Evolutionary conservation across 2,329 filamentous ascomycete species (phyloP).

Genomic region (Cladosporium sp.): DNA sequence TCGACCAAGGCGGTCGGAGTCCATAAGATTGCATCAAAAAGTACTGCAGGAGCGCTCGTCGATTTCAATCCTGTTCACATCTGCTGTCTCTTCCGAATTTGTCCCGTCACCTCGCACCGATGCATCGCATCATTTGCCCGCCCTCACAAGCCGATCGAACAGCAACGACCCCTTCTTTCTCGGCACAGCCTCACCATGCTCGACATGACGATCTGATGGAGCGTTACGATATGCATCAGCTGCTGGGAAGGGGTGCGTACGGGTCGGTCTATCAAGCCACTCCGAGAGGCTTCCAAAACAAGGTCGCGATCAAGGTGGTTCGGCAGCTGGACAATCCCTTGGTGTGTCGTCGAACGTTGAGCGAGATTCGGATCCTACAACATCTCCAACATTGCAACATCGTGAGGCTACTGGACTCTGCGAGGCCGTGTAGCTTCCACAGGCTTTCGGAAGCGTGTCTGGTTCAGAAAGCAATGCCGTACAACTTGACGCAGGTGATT

Average conservation of each 20-base stretch:
- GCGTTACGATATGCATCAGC: slow-evolving; percentile 92
- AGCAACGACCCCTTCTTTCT: slow-evolving; percentile 28
- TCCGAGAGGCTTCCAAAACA: slow-evolving; percentile 78
- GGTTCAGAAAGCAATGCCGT: slow-evolving; percentile 83
- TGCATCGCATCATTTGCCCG: too few species aligned
- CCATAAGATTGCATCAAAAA: too few species aligned
- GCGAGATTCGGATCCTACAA: slow-evolving; percentile 94
- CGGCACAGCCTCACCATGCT: too few species aligned
- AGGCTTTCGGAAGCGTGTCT: slow-evolving; percentile 98
- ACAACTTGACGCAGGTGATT: slow-evolving; percentile 91
- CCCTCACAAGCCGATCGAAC: too few species aligned
- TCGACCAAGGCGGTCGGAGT: too few species aligned
- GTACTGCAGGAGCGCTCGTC: too few species aligned
- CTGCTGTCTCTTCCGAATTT: too few species aligned
- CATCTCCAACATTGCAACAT: slow-evolving; percentile 65
- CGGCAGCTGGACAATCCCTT: slow-evolving; percentile 99
- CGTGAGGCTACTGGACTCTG: slow-evolving; percentile 94
- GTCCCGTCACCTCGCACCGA: too few species aligned
- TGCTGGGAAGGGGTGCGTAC: slow-evolving; percentile 91
- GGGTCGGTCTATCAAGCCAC: slow-evolving; percentile 93
- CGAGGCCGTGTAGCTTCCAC: slow-evolving; percentile 91
- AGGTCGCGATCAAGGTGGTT: slow-evolving; percentile 94
- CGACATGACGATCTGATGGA: slow-evolving; percentile 48
- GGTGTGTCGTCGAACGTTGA: slow-evolving; percentile 85
- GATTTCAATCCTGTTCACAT: too few species aligned